A percentile compares a stretch with the other conserved stretches of the same genome.
These are phyloP conservation scores for Phylloboletellus chloephorus DNA, from an alignment of 1,284 basidiomycete genomes.

Conservation along the genomic window DNA sequence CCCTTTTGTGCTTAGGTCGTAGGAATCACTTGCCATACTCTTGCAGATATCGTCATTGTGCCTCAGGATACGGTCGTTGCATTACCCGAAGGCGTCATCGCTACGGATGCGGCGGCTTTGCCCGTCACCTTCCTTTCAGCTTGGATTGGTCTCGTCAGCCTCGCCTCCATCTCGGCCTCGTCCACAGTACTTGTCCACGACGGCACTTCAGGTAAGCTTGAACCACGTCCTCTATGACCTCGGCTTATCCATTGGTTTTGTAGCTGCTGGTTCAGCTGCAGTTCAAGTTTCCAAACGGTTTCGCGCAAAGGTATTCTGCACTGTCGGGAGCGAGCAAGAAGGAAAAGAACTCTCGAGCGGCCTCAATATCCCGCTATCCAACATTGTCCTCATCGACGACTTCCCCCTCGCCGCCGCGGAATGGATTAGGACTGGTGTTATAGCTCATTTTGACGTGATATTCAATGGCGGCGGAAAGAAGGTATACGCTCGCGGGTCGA, in stretches of 20 bases:
- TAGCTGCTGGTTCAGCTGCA: slow-evolving; percentile 20
- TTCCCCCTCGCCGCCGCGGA: slow-evolving; percentile 6
- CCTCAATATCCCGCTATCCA: slow-evolving; percentile 10
- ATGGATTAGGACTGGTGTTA: slow-evolving; percentile 14
- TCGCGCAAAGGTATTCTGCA: slow-evolving; percentile 18
- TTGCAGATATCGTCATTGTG: slow-evolving; percentile 12
- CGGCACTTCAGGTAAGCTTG: slow-evolving; percentile 19
- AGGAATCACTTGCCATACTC: slow-evolving; percentile 14
- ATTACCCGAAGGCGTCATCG: slow-evolving; percentile 13
- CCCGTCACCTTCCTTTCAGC: slow-evolving; percentile 21
- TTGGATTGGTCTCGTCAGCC: slow-evolving; percentile 25
- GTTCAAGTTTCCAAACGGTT: slow-evolving; percentile 21
- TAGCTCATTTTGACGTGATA: slow-evolving; percentile 22
- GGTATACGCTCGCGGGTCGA: slow-evolving; percentile 15
- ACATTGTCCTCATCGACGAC: slow-evolving; percentile 14
- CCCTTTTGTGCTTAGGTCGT: slow-evolving; percentile 10
- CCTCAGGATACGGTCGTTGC: slow-evolving; percentile 13
- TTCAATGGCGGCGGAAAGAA: slow-evolving; percentile 23
- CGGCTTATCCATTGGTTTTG: slow-evolving; percentile 7
- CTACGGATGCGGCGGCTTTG: slow-evolving; percentile 19
- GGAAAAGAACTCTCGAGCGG: slow-evolving; percentile 11
- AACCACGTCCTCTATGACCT: neutral
- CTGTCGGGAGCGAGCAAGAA: slow-evolving; percentile 15
- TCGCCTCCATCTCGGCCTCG: slow-evolving; percentile 16
- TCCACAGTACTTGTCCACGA: slow-evolving; percentile 29